Evolutionary conservation across 1,139 yeast species (phyloP).

Genomic region (Pichia sorboxylosa): DNA sequence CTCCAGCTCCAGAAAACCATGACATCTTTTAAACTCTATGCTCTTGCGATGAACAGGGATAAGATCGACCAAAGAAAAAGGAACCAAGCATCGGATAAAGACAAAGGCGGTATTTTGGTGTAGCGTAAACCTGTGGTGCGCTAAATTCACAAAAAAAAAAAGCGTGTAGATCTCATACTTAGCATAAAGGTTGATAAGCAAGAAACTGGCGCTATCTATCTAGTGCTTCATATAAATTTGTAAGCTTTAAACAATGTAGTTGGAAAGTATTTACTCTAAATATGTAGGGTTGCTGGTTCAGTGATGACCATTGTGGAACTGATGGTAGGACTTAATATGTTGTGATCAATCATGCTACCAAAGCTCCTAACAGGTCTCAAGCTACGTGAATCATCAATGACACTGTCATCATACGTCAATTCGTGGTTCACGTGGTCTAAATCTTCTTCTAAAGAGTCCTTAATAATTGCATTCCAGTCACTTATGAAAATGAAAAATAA

Average conservation of each 20-base stretch:
- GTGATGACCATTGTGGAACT: conserved; percentile 2
- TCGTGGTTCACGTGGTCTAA: conserved; percentile 8
- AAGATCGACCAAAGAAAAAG: no score
- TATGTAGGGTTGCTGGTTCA: conserved; percentile 1
- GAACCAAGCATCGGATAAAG: no score
- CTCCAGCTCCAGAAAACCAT: conserved; percentile 39
- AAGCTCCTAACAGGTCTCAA: conserved; percentile 9
- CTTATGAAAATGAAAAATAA: conserved; percentile 34
- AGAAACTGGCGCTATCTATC: no score
- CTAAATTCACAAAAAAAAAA: no score
- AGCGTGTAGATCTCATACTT: no score
- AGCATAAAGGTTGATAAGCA: no score
- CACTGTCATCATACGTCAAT: conserved; percentile 1
- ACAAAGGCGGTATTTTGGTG: no score
- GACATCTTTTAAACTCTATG: conserved; percentile 45
- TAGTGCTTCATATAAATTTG: no score
- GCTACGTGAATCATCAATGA: conserved; percentile 2
- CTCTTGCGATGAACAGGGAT: no score
- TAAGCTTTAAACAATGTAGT: no score
- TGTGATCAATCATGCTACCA: conserved; percentile 12
- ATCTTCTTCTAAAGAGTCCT: conserved; percentile 21
- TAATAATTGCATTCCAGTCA: conserved; percentile 47
- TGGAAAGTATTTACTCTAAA: conserved; percentile 1
- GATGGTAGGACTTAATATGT: conserved; percentile 17
- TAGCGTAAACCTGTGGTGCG: no score